phyloP scores from a whole-genome alignment of 345 rosid genomes.

The Streptanthus diversifolius region DNA sequence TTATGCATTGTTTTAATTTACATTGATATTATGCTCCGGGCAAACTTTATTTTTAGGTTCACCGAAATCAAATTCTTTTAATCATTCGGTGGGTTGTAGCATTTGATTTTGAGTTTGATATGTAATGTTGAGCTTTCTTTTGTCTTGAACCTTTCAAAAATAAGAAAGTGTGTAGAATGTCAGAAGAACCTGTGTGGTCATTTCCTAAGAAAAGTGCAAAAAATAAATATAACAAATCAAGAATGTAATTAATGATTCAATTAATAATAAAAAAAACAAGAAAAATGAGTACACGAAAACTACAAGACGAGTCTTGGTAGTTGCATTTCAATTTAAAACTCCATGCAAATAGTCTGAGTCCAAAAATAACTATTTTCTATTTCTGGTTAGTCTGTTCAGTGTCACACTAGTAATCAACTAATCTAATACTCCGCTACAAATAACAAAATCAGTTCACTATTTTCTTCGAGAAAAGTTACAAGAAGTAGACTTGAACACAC shows the following conservation, averaged over 20 bases:
- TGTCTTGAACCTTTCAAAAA: too few relatives aligned
- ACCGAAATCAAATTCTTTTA: too few relatives aligned
- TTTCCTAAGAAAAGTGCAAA: conserved; percentile 12
- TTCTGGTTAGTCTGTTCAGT: conserved; percentile 4
- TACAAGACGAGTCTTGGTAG: not conserved
- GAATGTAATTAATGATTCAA: not conserved
- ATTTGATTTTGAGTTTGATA: too few relatives aligned
- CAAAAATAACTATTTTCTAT: conserved; percentile 17
- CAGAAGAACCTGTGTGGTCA: too few relatives aligned
- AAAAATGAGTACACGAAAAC: not conserved
- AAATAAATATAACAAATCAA: not conserved
- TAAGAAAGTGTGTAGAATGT: too few relatives aligned
- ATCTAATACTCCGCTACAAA: not conserved
- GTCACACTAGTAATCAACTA: not conserved
- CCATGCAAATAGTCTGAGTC: not conserved
- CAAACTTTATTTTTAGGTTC: too few relatives aligned
- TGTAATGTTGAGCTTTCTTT: too few relatives aligned
- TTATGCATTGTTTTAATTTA: too few relatives aligned
- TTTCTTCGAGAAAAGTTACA: conserved; percentile 1
- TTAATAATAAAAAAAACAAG: not conserved
- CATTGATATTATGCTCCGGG: too few relatives aligned
- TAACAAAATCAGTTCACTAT: not conserved
- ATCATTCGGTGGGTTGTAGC: too few relatives aligned
- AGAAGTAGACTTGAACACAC: not conserved
- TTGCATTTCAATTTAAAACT: conserved; percentile 11